phyloP scores from a whole-genome alignment of 2,329 filamentous ascomycete genomes.

The Ophiostoma ulmi region DNA sequence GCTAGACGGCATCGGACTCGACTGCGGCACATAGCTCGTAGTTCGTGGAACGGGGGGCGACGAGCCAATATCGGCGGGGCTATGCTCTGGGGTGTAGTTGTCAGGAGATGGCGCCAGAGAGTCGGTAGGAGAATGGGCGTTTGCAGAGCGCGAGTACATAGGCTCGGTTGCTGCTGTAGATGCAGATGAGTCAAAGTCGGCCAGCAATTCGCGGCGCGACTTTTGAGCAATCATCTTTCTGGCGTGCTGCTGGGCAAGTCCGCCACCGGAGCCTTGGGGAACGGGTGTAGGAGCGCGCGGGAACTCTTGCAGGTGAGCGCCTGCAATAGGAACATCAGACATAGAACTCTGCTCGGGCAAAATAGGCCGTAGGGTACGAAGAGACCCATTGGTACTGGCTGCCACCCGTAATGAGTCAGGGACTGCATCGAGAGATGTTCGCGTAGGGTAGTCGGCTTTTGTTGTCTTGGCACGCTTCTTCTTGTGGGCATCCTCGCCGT shows the following conservation, averaged over 20 bases:
- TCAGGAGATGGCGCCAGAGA: conserved; percentile 49
- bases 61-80: conserved; percentile 78
- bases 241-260: conserved; percentile 30
- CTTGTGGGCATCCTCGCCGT: conserved; percentile 52
- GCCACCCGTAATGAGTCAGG: conserved; percentile 81
- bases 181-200: conserved; percentile 33
- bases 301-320: conserved; percentile 61
- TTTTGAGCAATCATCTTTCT: conserved; percentile 42
- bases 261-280: conserved; percentile 43
- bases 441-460: conserved; percentile 54
- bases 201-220: conserved; percentile 53
- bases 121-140: conserved; percentile 52
- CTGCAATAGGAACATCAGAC: conserved; percentile 32
- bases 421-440: conserved; percentile 64
- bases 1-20: conserved; percentile 70
- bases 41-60: conserved; percentile 76
- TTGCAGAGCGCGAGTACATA: conserved; percentile 39
- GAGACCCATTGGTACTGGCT: conserved; percentile 81
- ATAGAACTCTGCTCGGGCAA: conserved; percentile 41
- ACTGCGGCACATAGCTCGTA: conserved; percentile 46
- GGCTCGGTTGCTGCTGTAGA: conserved; percentile 30
- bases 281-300: conserved; percentile 74
- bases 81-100: conserved; percentile 54
- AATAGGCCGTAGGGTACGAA: conserved; percentile 77
- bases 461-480: conserved; percentile 78